Percentiles rank a stretch among this genome's conserved stretches.
Conservation (phyloP, 176 grass and related monocot species). For the Phoenix roebelenii region DNA sequence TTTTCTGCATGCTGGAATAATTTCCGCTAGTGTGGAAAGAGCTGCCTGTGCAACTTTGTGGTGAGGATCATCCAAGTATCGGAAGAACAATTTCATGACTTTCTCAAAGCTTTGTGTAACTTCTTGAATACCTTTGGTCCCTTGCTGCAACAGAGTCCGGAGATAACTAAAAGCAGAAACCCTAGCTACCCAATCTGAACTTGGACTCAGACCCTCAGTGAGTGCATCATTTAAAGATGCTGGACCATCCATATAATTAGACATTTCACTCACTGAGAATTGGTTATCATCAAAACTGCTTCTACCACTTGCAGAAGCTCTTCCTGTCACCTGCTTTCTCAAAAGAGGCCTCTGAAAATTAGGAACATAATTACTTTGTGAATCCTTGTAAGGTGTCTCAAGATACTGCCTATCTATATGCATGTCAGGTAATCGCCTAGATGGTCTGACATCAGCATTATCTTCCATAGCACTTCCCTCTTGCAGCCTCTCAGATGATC, state of each 20-base stretch:
- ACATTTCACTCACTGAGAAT: slow-evolving; percentile 41
- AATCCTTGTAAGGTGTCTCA: slow-evolving; percentile 66
- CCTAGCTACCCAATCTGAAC: slow-evolving; percentile 79
- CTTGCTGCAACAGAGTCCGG: slow-evolving; percentile 70
- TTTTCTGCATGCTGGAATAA: slow-evolving; percentile 94
- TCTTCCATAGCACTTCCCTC: slow-evolving; percentile 51
- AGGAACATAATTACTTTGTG: slow-evolving; percentile 56
- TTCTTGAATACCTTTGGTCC: slow-evolving; percentile 76
- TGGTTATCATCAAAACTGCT: slow-evolving; percentile 71
- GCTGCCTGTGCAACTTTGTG: slow-evolving; percentile 91
- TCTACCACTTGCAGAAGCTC: slow-evolving; percentile 56
- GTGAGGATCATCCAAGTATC: slow-evolving; percentile 96
- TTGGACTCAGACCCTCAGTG: slow-evolving; percentile 84
- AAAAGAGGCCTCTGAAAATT: slow-evolving; percentile 98
- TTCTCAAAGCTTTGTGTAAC: slow-evolving; percentile 92
- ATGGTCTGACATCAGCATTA: slow-evolving; percentile 34
- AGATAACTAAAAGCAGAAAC: slow-evolving; percentile 97
- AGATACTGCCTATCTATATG: slow-evolving; percentile 50
- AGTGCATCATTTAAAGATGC: slow-evolving; percentile 81
- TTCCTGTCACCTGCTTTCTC: slow-evolving; percentile 86
- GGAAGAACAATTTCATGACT: slow-evolving; percentile 97
- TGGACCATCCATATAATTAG: slow-evolving; percentile 64
- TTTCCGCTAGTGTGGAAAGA: slow-evolving; percentile 77
- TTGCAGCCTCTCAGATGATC: slow-evolving; percentile 61
- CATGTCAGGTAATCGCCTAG: slow-evolving; percentile 48